phyloP scores from a whole-genome alignment of 2,329 filamentous ascomycete genomes.

The Trichoderma polysporum region DNA sequence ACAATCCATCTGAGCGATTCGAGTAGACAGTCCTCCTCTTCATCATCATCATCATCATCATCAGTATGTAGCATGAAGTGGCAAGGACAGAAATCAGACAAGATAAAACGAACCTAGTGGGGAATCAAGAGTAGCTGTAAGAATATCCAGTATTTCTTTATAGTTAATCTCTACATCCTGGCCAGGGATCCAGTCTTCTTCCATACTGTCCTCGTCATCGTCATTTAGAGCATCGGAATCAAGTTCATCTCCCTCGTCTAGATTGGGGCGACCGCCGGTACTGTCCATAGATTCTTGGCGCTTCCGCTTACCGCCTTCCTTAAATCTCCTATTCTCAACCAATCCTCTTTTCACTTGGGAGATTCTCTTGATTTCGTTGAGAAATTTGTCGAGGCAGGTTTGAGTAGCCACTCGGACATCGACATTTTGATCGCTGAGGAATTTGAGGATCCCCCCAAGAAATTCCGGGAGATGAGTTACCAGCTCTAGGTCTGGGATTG shows the following conservation, averaged over 20 bases:
- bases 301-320: conserved; percentile 66
- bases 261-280: conserved; percentile 56
- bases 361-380: conserved; percentile 93
- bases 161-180: conserved; percentile 96
- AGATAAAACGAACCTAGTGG: conserved; percentile 61
- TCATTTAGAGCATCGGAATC: conserved; percentile 58
- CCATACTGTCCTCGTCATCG: conserved; percentile 61
- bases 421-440: conserved; percentile 84
- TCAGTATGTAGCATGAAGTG: conserved; percentile 13
- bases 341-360: conserved; percentile 90
- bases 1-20: conserved; percentile 95
- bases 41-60: conserved; percentile 18
- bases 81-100: background rate
- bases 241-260: conserved; percentile 61
- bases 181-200: conserved; percentile 95
- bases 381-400: conserved; percentile 81
- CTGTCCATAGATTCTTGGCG: conserved; percentile 68
- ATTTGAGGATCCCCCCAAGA: conserved; percentile 82
- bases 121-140: conserved; percentile 85
- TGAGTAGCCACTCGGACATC: conserved; percentile 97
- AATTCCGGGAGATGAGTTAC: conserved; percentile 93
- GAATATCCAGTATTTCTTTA: conserved; percentile 84
- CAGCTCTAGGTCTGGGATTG: conserved; percentile 92
- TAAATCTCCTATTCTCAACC: conserved; percentile 75
- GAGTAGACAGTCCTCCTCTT: conserved; percentile 87